A percentile compares a stretch with the other conserved stretches of the same genome.
Conservation (phyloP, 495 filamentous ascomycete genomes). For the Neurospora cerealis region DNA sequence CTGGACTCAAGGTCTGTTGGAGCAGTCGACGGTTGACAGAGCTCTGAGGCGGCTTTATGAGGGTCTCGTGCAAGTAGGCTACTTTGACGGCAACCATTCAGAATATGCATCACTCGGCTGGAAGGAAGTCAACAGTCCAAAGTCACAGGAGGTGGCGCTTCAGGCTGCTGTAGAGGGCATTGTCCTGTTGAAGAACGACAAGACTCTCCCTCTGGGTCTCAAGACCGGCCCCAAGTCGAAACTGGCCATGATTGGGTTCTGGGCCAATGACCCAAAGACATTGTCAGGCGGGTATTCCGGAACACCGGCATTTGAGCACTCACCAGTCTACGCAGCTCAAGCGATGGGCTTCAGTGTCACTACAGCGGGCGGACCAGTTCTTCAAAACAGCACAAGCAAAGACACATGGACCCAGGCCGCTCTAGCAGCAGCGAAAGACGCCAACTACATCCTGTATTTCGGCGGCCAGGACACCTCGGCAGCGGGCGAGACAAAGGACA, state of each 20-base stretch:
- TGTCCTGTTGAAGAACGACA: constrained; percentile 24
- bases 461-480: constrained; percentile 34
- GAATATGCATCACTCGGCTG: constrained; percentile 8
- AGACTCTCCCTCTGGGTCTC: constrained; percentile 19
- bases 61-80: constrained; percentile 36
- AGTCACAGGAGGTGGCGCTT: constrained; percentile 19
- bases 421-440: constrained; percentile 22
- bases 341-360: constrained; percentile 16
- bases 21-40: constrained; percentile 9
- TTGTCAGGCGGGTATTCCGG: constrained; percentile 34
- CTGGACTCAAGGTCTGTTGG: constrained; percentile 7
- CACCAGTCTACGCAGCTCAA: constrained; percentile 24
- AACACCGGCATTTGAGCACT: constrained; percentile 19
- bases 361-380: constrained; percentile 18
- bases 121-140: constrained; percentile 15
- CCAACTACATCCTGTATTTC: constrained; percentile 35
- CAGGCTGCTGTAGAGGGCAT: constrained; percentile 21
- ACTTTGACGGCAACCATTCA: constrained; percentile 14
- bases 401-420: constrained; percentile 47
- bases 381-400: constrained; percentile 42
- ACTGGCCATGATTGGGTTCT: constrained; percentile 30
- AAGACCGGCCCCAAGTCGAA: constrained; percentile 7
- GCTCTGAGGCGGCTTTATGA: constrained; percentile 24
- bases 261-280: constrained; percentile 19
- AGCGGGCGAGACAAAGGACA: constrained; percentile 32